Base-by-base conservation (phyloP, 495 filamentous ascomycete genomes). In the Aspergillus diversus region DNA sequence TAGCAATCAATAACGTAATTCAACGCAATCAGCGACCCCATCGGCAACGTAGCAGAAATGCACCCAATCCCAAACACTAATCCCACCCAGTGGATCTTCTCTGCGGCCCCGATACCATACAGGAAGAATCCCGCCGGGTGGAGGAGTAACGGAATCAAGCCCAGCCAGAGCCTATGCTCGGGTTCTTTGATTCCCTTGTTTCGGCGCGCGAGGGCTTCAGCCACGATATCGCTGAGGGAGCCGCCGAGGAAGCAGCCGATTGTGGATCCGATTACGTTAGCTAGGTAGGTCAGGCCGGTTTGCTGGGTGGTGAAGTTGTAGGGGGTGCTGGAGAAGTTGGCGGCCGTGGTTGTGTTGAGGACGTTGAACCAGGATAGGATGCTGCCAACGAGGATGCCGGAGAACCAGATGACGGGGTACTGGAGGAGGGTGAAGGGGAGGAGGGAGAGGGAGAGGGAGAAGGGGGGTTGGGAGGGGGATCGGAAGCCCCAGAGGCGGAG, bases 1-100 rank as follows among this genome's bases (percentile, higher is more conserved):
- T 64, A 69, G 33, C 64, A 63, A 50, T 74, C 72, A 21, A 74
- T 50, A 2, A 56, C 55, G 57, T 74, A 74, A 9, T 33, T 68
- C 15, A 66, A 58, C 13, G 69, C 71, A 50, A 70, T 46, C 1
- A 49, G 39, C 9, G 61, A 63, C 6, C 68, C 71, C 37, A 58
- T 61, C 3, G 63, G 57, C 16, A 65, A 27, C 27, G 59, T 61
- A 43, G 66, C n/a, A 15, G 63, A 43, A 4, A 71, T 63, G 32
- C 69, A 27, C 8, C 43, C 66, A 15, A 66, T 50, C n/a, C 66
- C 71, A 16, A 71, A 61, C 15, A 61, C 52, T 9, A 69, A 33
- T 4, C 59, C 69, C 48, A 69, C 57, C 71, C 73, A 75, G 15
- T 71, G 71, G 3, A 69, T 27, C 12, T 48, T 39, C 7, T 68